Conservation (phyloP, 495 filamentous ascomycete species). For the Penicillium maclennaniae region DNA sequence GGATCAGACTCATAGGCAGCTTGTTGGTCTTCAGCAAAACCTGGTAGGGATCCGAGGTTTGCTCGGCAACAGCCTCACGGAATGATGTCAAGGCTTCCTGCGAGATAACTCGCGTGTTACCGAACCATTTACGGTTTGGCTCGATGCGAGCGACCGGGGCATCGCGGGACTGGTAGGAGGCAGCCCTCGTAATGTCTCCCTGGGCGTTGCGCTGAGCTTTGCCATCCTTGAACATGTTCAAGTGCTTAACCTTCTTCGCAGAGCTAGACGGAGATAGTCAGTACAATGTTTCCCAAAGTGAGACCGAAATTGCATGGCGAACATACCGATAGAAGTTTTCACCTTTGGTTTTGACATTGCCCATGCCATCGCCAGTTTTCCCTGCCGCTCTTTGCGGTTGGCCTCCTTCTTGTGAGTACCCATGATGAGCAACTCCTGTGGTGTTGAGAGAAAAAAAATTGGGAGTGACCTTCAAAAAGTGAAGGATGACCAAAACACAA, state of each 20-base stretch:
- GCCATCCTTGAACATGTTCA: constrained; percentile 86
- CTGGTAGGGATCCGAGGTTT: constrained; percentile 84
- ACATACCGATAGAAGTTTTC: constrained; percentile 87
- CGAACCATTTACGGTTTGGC: constrained; percentile 87
- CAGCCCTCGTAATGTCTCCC: constrained; percentile 77
- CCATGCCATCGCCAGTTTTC: constrained; percentile 80
- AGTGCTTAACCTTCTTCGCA: constrained; percentile 80
- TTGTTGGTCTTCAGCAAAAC: constrained; percentile 94
- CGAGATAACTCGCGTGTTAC: constrained; percentile 66
- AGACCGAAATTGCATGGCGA: not conserved
- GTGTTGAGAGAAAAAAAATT: constrained; percentile 15
- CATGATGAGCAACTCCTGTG: constrained; percentile 53
- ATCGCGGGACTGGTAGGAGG: constrained; percentile 75
- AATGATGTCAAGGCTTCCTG: constrained; percentile 72
- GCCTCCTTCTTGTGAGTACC: constrained; percentile 95
- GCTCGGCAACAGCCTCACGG: constrained; percentile 87
- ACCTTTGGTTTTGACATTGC: constrained; percentile 86
- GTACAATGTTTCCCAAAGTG: not conserved
- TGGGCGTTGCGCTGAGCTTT: constrained; percentile 68
- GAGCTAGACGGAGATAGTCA: constrained; percentile 39
- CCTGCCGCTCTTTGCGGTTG: constrained; percentile 72
- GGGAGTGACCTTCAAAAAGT: constrained; percentile 19
- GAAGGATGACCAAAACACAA: constrained; percentile 30
- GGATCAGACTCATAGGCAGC: constrained; percentile 77
- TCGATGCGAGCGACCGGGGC: constrained; percentile 84